Evolutionary conservation across 192 early-diverging fungal species (phyloP), one percentile per base, ranked within the genome.

Genomic region (Umbelopsis vinacea): DNA sequence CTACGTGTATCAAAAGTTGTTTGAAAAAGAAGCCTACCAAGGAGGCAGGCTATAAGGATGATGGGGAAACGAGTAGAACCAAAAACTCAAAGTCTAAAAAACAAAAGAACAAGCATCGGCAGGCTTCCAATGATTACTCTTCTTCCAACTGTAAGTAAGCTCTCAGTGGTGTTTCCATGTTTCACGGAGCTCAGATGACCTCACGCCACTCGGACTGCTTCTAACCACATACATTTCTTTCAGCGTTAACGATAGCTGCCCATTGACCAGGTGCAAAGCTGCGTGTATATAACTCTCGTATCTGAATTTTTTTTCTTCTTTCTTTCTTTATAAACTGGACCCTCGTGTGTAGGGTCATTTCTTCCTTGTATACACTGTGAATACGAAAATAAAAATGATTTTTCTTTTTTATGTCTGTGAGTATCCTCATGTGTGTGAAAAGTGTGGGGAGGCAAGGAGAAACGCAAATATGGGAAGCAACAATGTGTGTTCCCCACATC

Each of bases 11-110:
- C 26, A 77, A 77, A 46, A 72, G 76, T 63, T 77, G 76, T 53
- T 69, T 77, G 23, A 77, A 77, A 46, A 71, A 71, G 67, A 22
- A 66, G 14, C 70, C 75, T 12, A 35, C 57, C 29, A 63, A 37
- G 26, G 26, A 63, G 10, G 15, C 19, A 0, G 33, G 12, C 57
- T 10, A 21, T 21, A 50, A 21, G 15, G 48, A 4, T n/a, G 48
- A 17, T n/a, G 57, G 26, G 14, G 29, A 37, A 63, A 35, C 4
- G 33, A 37, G 26, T 35, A 63, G 35, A 63, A 63, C 12, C 11
- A 63, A 29, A 37, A 35, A n/a, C 26, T 29, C 14, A 4, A 63
- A 63, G 35, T 63, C 26, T 17, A 63, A 33, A 35, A 33, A 63
- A 19, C 57, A 63, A 19, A 29, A 35, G 14, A 63, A 63, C 15